These are phyloP conservation scores for Thermoascus crustaceus DNA, from an alignment of 2,329 filamentous ascomycete genomes.

Conservation along the genomic window DNA sequence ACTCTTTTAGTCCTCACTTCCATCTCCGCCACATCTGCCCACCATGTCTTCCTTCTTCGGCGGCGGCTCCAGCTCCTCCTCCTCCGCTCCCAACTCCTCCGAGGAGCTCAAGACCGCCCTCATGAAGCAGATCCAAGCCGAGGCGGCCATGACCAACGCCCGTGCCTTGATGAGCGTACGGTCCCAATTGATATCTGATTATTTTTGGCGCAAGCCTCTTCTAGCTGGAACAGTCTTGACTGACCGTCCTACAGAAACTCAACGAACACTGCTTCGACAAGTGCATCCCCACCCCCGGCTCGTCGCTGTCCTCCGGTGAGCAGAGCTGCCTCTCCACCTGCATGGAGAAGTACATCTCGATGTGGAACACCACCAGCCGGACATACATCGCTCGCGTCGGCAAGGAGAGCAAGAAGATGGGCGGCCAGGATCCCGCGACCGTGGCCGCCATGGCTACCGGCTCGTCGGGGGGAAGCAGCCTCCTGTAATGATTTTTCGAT, in stretches of 20 bases:
- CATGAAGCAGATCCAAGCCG: constrained; percentile 56
- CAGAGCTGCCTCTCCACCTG: constrained; percentile 64
- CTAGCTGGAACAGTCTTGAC: not conserved
- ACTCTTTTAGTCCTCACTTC: constrained; percentile 3
- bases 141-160: constrained; percentile 61
- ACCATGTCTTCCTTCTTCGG: constrained; percentile 31
- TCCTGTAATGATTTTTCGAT: too few relatives aligned
- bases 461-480: constrained; percentile 6
- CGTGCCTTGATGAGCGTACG: constrained; percentile 61
- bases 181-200: constrained; percentile 5
- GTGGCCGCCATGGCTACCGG: constrained; percentile 12
- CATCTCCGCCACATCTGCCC: constrained; percentile 1
- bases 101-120: constrained; percentile 45
- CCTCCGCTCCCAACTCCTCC: constrained; percentile 18
- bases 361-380: constrained; percentile 67
- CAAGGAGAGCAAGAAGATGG: constrained; percentile 49
- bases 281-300: constrained; percentile 61
- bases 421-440: constrained; percentile 18
- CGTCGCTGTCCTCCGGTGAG: constrained; percentile 59
- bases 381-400: constrained; percentile 53
- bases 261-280: constrained; percentile 74
- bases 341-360: constrained; percentile 77
- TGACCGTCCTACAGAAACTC: constrained; percentile 52
- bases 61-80: constrained; percentile 25
- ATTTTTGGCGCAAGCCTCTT: not conserved